Base-by-base conservation (phyloP, 2,329 filamentous ascomycete genomes). In the Dactylellina cionopaga region DNA sequence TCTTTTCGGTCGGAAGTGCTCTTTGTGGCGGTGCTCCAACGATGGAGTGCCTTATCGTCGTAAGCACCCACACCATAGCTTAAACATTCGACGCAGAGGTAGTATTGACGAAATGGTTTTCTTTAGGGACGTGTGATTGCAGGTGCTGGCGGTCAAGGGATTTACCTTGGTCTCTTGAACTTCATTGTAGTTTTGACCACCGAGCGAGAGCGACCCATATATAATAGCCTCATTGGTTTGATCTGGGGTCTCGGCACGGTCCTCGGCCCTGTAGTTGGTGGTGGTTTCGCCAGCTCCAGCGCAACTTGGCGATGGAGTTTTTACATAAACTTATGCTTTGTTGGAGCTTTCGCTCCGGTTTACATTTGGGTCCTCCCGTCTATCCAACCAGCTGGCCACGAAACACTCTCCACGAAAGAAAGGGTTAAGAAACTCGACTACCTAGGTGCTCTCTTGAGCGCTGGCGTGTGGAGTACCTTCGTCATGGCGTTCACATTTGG, bases 321-420 rank as follows among this genome's bases (percentile, higher is more conserved):
- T 64, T 88, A 88, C 75, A 83, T 88, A 79, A 88, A 88, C 74
- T 80, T 88, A 0, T 77, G 80, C 35, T 78, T 84, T 46, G 80
- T 84, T 0, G 85, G 79, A 5, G 75, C 81, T 5, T 79, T 80
- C 27, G 77, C 81, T 2, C 82, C 84, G 0, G 79, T 82, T 25
- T 81, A 82, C n/a, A 22, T 86, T 24, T 82, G 84, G 71, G 75
- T 82, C 5, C 79, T 86, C 0, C 81, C 79, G 5, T 77, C 79
- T 49, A 75, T 71, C 3, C 54, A 79, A 15, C 75, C 77, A 11
- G 60, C 56, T 22, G n/a, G n/a, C n/a, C n/a, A n/a, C n/a, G 60
- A 41, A 24, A 41, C 60, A n/a, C 27, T 68, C 15, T 15, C 75
- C 0, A 24, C 78, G 1, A 59, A 19, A 9, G 41, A 76, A 2